A percentile compares a stretch with the other conserved stretches of the same genome.
Conservation (phyloP, 805 yeast species). For the Torulaspora franciscae region DNA sequence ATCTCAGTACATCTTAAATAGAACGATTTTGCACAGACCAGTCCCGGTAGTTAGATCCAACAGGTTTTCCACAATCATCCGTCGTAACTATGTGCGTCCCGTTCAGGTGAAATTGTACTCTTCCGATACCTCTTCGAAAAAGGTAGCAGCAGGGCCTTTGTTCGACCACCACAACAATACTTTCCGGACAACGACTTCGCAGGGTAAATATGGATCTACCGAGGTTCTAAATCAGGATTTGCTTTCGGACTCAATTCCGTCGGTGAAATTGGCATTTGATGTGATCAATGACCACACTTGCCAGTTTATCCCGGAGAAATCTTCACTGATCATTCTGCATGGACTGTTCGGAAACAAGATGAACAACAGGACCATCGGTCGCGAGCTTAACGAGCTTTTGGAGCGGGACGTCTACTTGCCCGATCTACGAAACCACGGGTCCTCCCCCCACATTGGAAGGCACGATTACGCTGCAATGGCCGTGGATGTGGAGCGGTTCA, state of each 20-base stretch:
- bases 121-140: slow-evolving; percentile 11
- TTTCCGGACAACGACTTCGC: slow-evolving; percentile 21
- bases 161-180: slow-evolving; percentile 29
- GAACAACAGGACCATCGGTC: slow-evolving; percentile 80
- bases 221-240: slow-evolving; percentile 28
- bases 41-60: neutral
- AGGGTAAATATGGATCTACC: slow-evolving; percentile 28
- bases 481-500: slow-evolving; percentile 76
- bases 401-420: slow-evolving; percentile 59
- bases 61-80: slow-evolving; percentile 3
- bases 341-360: slow-evolving; percentile 82
- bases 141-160: slow-evolving; percentile 20
- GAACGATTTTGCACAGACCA: slow-evolving; percentile 1
- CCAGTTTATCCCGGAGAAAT: slow-evolving; percentile 27
- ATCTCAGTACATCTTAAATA: slow-evolving; percentile 6
- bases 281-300: slow-evolving; percentile 35
- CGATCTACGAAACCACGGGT: slow-evolving; percentile 89
- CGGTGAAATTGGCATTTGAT: slow-evolving; percentile 56
- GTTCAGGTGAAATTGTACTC: slow-evolving; percentile 15
- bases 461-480: slow-evolving; percentile 80
- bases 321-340: slow-evolving; percentile 76
- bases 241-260: slow-evolving; percentile 38
- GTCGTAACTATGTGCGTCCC: slow-evolving; percentile 11
- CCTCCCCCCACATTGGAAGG: slow-evolving; percentile 68
- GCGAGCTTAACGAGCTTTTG: slow-evolving; percentile 44